These are phyloP conservation scores for Podila horticola DNA, from an alignment of 192 early-diverging fungal genomes.

Conservation along the genomic window DNA sequence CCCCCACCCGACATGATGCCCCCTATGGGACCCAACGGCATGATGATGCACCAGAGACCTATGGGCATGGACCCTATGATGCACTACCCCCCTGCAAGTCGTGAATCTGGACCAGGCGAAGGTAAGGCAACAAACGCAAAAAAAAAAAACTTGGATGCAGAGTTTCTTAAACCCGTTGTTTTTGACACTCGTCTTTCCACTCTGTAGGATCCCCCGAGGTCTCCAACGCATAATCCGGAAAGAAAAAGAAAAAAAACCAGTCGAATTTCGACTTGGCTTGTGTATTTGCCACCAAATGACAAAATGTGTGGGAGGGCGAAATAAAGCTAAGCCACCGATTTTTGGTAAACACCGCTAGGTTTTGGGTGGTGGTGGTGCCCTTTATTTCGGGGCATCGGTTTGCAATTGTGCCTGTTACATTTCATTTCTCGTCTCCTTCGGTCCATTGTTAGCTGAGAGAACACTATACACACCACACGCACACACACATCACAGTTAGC, in stretches of 20 bases:
- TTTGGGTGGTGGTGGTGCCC: no score
- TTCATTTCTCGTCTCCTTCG: background rate
- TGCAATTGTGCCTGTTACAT: no score
- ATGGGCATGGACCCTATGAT: slow-evolving; percentile 57
- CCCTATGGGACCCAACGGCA: slow-evolving; percentile 49
- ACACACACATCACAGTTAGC: background rate
- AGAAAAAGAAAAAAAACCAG: background rate
- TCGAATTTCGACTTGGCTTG: background rate
- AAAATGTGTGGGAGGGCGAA: no score
- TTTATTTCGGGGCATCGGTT: no score
- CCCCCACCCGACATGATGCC: slow-evolving; percentile 61
- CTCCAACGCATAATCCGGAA: background rate
- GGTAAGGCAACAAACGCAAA: background rate
- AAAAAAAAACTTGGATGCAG: background rate
- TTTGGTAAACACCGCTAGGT: no score
- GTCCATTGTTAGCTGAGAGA: background rate
- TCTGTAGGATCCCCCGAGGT: background rate
- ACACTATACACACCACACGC: background rate
- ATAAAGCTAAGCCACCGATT: no score
- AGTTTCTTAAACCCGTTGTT: background rate
- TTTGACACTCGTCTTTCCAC: background rate
- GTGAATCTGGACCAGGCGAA: slow-evolving; percentile 15
- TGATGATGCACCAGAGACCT: slow-evolving; percentile 61
- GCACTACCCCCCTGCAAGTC: slow-evolving; percentile 32
- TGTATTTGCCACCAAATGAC: background rate